Percentiles rank a stretch among this genome's conserved stretches.
Conservation (phyloP, 495 filamentous ascomycete genomes). For the Xylaria longipes region DNA sequence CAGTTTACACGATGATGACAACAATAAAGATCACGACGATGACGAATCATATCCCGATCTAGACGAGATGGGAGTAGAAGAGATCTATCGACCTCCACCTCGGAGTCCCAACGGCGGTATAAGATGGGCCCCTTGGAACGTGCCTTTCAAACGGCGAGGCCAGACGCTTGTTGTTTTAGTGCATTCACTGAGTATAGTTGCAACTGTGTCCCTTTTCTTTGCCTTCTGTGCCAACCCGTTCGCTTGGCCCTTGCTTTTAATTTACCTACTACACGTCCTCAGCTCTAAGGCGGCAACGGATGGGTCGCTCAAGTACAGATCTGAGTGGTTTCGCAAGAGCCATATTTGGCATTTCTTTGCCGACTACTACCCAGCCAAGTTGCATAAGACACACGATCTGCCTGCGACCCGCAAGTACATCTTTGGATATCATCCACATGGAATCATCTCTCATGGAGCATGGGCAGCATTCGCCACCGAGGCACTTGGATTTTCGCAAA, state of each 20-base stretch:
- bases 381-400: constrained; percentile 84
- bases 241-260: constrained; percentile 89
- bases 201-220: constrained; percentile 82
- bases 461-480: constrained; percentile 94
- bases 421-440: constrained; percentile 97
- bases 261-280: constrained; percentile 84
- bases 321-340: constrained; percentile 72
- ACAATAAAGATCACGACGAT: constrained; percentile 31
- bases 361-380: constrained; percentile 85
- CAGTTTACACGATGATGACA: constrained; percentile 20
- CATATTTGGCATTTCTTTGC: constrained; percentile 87
- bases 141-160: constrained; percentile 82
- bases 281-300: constrained; percentile 77
- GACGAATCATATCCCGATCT: constrained; percentile 43
- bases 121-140: constrained; percentile 84
- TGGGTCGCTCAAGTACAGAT: constrained; percentile 75
- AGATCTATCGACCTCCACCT: constrained; percentile 33
- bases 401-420: constrained; percentile 91
- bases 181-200: constrained; percentile 82
- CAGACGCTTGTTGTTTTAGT: constrained; percentile 87
- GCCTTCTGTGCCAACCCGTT: constrained; percentile 89
- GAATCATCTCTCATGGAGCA: constrained; percentile 94
- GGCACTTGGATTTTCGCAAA: constrained; percentile 81
- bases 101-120: constrained; percentile 51
- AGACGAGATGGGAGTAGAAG: constrained; percentile 38